Conservation (phyloP, 2,329 filamentous ascomycete species). For the Colletotrichum endophyticum region DNA sequence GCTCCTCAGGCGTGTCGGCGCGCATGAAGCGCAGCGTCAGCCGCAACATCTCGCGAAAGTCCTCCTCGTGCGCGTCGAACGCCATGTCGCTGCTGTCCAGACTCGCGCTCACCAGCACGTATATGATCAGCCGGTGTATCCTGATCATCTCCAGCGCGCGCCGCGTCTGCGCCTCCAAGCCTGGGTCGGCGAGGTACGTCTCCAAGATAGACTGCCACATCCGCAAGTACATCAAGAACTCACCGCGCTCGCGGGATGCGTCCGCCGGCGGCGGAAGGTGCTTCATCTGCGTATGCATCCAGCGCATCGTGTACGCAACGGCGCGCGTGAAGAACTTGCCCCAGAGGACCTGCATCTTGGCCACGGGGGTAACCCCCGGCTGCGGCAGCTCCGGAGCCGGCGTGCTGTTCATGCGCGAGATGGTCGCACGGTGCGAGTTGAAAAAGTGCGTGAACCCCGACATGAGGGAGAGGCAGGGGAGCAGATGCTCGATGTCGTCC, state of each 20-base stretch:
- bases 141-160: conserved; percentile 15
- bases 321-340: conserved; percentile 20
- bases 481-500: conserved; percentile 16
- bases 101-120: conserved; percentile 12
- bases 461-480: conserved; percentile 17
- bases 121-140: conserved; percentile 9
- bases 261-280: neutral
- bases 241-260: neutral
- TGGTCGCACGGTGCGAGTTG: neutral
- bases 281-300: conserved; percentile 1
- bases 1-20: neutral
- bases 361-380: neutral
- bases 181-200: neutral
- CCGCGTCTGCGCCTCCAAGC: neutral
- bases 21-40: conserved; percentile 6
- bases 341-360: conserved; percentile 14
- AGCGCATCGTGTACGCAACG: conserved; percentile 12
- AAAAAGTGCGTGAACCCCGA: conserved; percentile 18
- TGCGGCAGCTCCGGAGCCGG: neutral
- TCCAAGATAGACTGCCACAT: neutral
- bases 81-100: conserved; percentile 20
- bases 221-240: neutral
- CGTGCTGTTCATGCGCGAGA: conserved; percentile 1
- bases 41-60: conserved; percentile 18
- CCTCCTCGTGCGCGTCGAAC: conserved; percentile 18